Evolutionary conservation across 441 rosid species (phyloP), one percentile per base, ranked within the genome.

Genomic region (Jatropha podagrica): DNA sequence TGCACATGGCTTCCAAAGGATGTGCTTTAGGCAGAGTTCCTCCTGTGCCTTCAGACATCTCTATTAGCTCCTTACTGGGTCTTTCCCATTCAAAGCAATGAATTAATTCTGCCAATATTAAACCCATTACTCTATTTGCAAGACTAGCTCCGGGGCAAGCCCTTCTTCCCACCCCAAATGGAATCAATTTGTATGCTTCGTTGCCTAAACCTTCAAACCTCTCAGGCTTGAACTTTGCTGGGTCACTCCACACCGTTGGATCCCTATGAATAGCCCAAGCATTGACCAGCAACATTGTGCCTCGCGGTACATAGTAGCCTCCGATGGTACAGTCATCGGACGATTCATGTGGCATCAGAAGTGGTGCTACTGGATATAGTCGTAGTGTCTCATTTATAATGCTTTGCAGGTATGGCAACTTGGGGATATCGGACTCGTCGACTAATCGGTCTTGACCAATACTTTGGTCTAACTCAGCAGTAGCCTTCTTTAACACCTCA

Each of bases 181-280:
- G 76, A 15, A 73, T 11, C 0, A 66, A 12, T 20, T 73, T 60
- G 13, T 49, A 23, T 4, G 40, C 71, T 10, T 23, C 60, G 2
- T n/a, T 44, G 8, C 41, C 71, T 26, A 37, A n/a, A 0, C 5
- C 5, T 0, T 52, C 74, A 46, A 73, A 74, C 15, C 81, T 68
- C 49, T 78, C 81, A 0, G 81, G 81, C 23, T 51, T 68, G 32
- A 78, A 78, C 14, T 51, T 78, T 42, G 17, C 20, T 1, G 77
- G 65, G 14, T 78, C 77, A 12, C 73, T 77, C 77, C 81, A 78
- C 0, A 62, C 2, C 7, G 3, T 14, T 10, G 81, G 77, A 20
- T 77, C 80, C 23, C 76, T 72, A 0, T 77, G 80, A 2, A 78
- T 65, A 17, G 80, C 76, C 81, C 78, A 74, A n/a, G 71, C 77